phyloP scores from a whole-genome alignment of 2,329 filamentous ascomycete species.

The Colletotrichum cuscutae region DNA sequence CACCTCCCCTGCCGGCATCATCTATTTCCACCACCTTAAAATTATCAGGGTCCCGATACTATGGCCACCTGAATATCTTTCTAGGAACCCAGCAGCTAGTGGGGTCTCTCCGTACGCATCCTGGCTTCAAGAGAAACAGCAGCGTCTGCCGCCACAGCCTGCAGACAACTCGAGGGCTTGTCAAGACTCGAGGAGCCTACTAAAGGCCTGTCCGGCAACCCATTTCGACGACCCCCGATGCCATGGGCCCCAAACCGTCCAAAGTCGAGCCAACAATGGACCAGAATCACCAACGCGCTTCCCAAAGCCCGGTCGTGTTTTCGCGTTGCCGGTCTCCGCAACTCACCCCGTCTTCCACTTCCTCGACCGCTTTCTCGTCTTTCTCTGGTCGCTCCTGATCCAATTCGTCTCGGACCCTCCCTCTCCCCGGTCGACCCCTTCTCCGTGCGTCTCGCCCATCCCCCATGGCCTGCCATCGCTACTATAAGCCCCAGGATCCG shows the following conservation, averaged over 20 bases:
- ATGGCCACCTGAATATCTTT: constrained; percentile 34
- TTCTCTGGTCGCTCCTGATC: not conserved
- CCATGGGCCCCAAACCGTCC: constrained; percentile 2
- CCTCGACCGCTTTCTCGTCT: constrained; percentile 18
- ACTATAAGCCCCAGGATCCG: not conserved
- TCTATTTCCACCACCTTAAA: constrained; percentile 32
- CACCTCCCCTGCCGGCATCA: constrained; percentile 21
- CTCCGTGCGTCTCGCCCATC: constrained; percentile 29
- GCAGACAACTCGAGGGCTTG: not conserved
- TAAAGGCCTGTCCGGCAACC: constrained; percentile 12
- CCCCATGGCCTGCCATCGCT: constrained; percentile 2
- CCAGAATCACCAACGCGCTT: constrained; percentile 18
- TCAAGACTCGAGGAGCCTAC: not conserved
- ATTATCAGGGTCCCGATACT: constrained; percentile 34
- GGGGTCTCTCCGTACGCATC: constrained; percentile 17
- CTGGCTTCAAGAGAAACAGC: constrained; percentile 8
- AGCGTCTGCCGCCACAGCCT: not conserved
- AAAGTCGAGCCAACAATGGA: constrained; percentile 26
- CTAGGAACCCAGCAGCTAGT: constrained; percentile 27
- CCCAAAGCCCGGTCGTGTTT: constrained; percentile 1
- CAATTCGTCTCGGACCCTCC: constrained; percentile 7
- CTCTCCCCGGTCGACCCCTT: constrained; percentile 24
- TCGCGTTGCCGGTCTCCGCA: constrained; percentile 20
- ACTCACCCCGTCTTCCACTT: constrained; percentile 10
- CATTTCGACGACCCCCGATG: constrained; percentile 5